Base-by-base conservation (phyloP, 169 alveolate species). In the Amoebophrya sp. region DNA sequence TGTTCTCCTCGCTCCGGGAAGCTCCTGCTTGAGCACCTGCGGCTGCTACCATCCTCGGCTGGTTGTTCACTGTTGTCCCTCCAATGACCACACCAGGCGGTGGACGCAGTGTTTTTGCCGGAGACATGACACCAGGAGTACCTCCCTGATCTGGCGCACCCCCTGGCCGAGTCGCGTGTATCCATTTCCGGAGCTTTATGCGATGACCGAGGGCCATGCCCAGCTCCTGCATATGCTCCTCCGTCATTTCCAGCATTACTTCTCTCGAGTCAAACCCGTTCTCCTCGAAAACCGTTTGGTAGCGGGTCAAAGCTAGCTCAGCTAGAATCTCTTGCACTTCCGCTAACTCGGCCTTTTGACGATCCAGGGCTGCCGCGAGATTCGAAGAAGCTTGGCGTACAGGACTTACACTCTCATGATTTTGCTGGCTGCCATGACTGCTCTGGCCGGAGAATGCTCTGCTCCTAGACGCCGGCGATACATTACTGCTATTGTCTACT, bases 131-230 rank as follows among this genome's bases (percentile, higher is more conserved):
- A n/a, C n/a, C n/a, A n/a, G n/a, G n/a, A n/a, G n/a, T n/a, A n/a
- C n/a, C n/a, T n/a, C n/a, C n/a, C n/a, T n/a, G n/a, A n/a, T n/a
- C n/a, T n/a, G n/a, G n/a, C n/a, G n/a, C n/a, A n/a, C n/a, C n/a
- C n/a, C n/a, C n/a, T n/a, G n/a, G n/a, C n/a, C 33, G 83, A 6
- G 18, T 29, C 83, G 1, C 33, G 36, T 1, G 39, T 1, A 65
- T 65, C 83, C 83, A 65, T 36, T 65, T 65, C 38, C 83, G 83
- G 39, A 65, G 83, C 83, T 65, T 65, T 65, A 65, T 65, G 39
- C 83, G 83, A 18, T 65, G 83, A 1, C 83, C 83, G 39, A 65
- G 18, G 39, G 83, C 83, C 83, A 65, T 65, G 83, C 83, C 83
- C 83, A 65, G 83, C 26, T 65, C 33, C 83, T 65, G 83, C 83